These are phyloP conservation scores for Coemansia sp. DNA, from an alignment of 192 early-diverging fungal genomes.

Conservation along the genomic window DNA sequence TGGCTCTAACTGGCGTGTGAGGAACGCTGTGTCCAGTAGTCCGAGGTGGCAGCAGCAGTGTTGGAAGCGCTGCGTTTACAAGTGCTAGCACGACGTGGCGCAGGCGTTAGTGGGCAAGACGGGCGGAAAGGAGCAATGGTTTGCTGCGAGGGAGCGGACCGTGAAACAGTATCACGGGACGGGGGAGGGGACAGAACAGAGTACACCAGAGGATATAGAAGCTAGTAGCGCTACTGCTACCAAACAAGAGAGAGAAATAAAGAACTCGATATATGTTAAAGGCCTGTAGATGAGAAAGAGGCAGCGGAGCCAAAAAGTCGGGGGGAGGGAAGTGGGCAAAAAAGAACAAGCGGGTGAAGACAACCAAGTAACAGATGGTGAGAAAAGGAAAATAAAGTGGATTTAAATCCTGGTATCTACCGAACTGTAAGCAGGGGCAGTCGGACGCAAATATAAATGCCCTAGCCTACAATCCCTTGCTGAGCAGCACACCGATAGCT, in stretches of 20 bases:
- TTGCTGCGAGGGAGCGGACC: neutral
- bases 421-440: neutral
- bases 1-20: neutral
- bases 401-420: neutral
- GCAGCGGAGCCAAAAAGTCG: neutral
- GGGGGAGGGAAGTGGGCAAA: neutral
- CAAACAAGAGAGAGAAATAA: neutral
- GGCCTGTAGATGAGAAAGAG: neutral
- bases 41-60: too few relatives aligned
- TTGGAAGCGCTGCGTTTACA: neutral
- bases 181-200: neutral
- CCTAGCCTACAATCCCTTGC: neutral
- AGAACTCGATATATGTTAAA: neutral
- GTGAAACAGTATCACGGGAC: neutral
- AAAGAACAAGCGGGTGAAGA: neutral
- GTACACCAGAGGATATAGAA: slow-evolving; percentile 1
- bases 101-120: neutral
- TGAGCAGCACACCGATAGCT: neutral
- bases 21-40: neutral
- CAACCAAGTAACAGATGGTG: neutral
- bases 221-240: slow-evolving; percentile 2
- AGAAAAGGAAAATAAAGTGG: neutral
- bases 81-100: neutral
- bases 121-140: too few relatives aligned
- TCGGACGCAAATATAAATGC: neutral